phyloP scores from a whole-genome alignment of 805 yeast species.

The Suhomyces sp. region DNA sequence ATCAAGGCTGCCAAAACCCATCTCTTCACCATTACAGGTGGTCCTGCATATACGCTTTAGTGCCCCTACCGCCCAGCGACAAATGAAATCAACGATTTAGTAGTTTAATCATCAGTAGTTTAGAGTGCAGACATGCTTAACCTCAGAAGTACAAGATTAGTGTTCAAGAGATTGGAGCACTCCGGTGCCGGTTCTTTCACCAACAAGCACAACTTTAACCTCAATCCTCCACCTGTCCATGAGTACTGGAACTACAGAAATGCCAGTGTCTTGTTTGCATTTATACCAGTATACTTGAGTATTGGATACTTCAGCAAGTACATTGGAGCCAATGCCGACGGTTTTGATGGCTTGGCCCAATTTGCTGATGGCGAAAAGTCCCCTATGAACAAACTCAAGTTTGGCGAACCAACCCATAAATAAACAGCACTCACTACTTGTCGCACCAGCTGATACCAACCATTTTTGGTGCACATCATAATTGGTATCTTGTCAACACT shows the following conservation, averaged over 20 bases:
- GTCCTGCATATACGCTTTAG: slow-evolving; percentile 27
- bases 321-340: slow-evolving; percentile 26
- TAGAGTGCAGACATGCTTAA: slow-evolving; percentile 22
- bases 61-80: slow-evolving; percentile 1
- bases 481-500: no score
- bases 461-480: no score
- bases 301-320: slow-evolving; percentile 34
- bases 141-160: slow-evolving; percentile 20
- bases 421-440: no score
- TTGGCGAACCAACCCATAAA: slow-evolving; percentile 27
- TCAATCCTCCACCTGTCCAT: slow-evolving; percentile 44
- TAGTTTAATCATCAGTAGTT: background rate
- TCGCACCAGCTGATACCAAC: no score
- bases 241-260: slow-evolving; percentile 43
- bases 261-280: slow-evolving; percentile 34
- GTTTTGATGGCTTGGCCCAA: slow-evolving; percentile 29
- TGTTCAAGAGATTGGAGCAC: slow-evolving; percentile 29
- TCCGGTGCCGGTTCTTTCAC: slow-evolving; percentile 32
- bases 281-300: slow-evolving; percentile 34
- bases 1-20: background rate
- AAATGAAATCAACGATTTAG: slow-evolving; percentile 6
- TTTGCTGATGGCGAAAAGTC: slow-evolving; percentile 39
- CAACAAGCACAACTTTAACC: slow-evolving; percentile 42
- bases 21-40: background rate
- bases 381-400: slow-evolving; percentile 35